phyloP scores from a whole-genome alignment of 768 basidiomycete genomes.

The Cantharellus anzutake region DNA sequence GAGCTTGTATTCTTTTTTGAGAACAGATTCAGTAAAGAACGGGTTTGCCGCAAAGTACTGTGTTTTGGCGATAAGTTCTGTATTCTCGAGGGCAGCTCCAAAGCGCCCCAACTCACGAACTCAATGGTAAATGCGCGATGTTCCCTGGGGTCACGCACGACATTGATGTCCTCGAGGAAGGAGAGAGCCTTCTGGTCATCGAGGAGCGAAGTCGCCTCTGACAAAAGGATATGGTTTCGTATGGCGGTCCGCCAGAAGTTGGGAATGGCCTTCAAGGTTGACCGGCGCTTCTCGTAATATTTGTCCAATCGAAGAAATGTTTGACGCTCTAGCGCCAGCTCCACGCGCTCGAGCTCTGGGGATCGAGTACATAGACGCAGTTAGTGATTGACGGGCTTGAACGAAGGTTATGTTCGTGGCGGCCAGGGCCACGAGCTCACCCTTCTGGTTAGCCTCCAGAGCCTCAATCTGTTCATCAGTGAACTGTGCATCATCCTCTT shows the following conservation, averaged over 20 bases:
- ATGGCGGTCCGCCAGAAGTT: constrained; percentile 80
- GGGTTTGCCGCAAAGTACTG: constrained; percentile 79
- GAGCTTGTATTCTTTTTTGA: constrained; percentile 73
- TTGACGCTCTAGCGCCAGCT: constrained; percentile 2
- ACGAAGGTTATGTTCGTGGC: not conserved
- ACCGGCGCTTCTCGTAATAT: constrained; percentile 47
- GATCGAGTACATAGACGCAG: not conserved
- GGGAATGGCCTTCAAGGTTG: constrained; percentile 39
- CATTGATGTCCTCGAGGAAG: constrained; percentile 74
- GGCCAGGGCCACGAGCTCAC: not conserved
- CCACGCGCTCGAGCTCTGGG: not conserved
- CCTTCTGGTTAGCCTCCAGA: constrained; percentile 1
- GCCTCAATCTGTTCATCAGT: constrained; percentile 2
- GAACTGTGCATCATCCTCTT: constrained; percentile 3
- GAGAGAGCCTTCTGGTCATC: constrained; percentile 67
- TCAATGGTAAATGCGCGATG: constrained; percentile 69
- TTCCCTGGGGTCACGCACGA: constrained; percentile 52
- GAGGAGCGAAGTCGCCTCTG: constrained; percentile 47
- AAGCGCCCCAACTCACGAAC: constrained; percentile 42
- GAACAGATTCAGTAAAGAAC: constrained; percentile 51
- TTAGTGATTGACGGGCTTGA: not conserved
- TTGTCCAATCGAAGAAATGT: not conserved
- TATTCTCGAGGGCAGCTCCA: not conserved
- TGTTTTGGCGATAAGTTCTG: not conserved
- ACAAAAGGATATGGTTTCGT: constrained; percentile 48